Evolutionary conservation across 495 filamentous ascomycete species (phyloP).

Genomic region (Xylaria venustula): DNA sequence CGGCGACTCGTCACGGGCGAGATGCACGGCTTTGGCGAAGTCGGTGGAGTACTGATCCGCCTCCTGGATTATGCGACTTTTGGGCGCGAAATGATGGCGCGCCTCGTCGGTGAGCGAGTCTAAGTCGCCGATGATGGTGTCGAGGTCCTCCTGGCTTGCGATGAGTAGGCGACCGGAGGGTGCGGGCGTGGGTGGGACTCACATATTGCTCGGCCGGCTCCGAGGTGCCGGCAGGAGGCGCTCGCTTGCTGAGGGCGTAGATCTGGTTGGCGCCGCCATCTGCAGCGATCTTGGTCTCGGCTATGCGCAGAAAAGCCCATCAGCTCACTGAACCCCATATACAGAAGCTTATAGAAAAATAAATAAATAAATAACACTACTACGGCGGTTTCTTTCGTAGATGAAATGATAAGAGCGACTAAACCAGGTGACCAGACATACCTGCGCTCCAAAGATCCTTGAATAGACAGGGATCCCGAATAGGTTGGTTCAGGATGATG

Average conservation of each 20-base stretch:
- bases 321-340: neutral
- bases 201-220: conserved; percentile 13
- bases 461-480: conserved; percentile 51
- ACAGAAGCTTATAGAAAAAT: neutral
- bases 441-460: conserved; percentile 57
- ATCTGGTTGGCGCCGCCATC: conserved; percentile 90
- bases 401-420: neutral
- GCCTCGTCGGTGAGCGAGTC: conserved; percentile 70
- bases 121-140: conserved; percentile 80
- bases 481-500: conserved; percentile 70
- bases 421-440: conserved; percentile 27
- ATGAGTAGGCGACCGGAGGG: neutral
- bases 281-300: conserved; percentile 66
- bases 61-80: conserved; percentile 60
- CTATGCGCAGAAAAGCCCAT: conserved; percentile 31
- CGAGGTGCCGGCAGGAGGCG: neutral
- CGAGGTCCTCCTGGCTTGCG: conserved; percentile 49
- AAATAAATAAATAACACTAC: too few relatives aligned
- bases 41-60: conserved; percentile 80
- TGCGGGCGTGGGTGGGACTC: neutral
- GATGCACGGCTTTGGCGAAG: conserved; percentile 61
- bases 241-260: conserved; percentile 51
- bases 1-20: conserved; percentile 37
- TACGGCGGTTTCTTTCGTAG: too few relatives aligned
- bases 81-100: conserved; percentile 57